Base-by-base conservation (phyloP, 2,329 filamentous ascomycete species). In the Colletotrichum gloeosporioides region DNA sequence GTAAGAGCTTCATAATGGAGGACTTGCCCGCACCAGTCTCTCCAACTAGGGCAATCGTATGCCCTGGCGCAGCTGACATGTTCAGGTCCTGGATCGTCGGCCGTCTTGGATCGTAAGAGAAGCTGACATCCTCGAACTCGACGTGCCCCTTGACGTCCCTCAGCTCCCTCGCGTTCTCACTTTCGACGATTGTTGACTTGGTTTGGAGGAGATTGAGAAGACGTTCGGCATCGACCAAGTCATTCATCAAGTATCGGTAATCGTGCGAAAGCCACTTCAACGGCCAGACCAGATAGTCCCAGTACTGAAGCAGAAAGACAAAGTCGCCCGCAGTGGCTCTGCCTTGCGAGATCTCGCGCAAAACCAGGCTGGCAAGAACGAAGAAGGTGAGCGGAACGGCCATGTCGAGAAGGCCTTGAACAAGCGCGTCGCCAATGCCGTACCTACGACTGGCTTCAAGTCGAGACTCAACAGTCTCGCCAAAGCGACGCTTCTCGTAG, bases 241-340 rank as follows among this genome's bases (percentile, higher is more conserved):
- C 88, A 10, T 39, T 70, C 74, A 78, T 78, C 22, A 80, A 49
- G 53, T 61, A 74, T 16, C 75, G 49, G 29, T 65, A 71, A 25
- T 75, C 67, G 36, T 75, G 75, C 10, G 80, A 81, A 5, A 85
- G 81, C 27, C 80, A 84, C 78, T 81, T 80, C 80, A 87, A 78
- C 2, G 85, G 85, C 67, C 77, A 90, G 77, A 82, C 88, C 83
- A 80, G 77, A 16, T 80, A 79, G 8, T 84, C 83, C 93, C 93
- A 95, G 82, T 94, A 95, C 39, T 90, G 88, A 18, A 93, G 85
- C 31, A 95, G 83, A 22, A 92, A 92, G 6, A 94, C 90, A 77
- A 95, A 92, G 75, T 89, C 89, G 55, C 92, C 92, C 15, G 93
- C 85, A 0, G 89, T 86, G 61, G 87, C 88, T 10, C 82, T 80